Conservation (phyloP, 305 asterid species). For the Fraxinus dipetala region DNA sequence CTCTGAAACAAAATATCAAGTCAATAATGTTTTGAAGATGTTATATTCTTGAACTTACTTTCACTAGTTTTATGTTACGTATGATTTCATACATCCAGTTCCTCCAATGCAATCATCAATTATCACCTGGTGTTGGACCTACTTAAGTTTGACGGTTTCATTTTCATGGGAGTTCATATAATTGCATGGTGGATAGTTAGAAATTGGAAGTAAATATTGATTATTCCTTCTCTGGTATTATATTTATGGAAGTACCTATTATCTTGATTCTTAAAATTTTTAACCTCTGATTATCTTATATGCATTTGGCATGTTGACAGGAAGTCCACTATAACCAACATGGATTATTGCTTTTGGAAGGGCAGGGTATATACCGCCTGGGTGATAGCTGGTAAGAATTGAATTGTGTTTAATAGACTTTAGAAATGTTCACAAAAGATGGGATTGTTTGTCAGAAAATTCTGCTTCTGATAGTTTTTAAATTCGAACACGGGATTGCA, state of each 20-base stretch:
- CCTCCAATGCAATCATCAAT: not conserved
- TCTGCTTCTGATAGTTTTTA: not conserved
- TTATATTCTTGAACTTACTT: not conserved
- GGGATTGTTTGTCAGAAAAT: not conserved
- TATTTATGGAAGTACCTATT: not conserved
- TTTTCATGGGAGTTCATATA: not conserved
- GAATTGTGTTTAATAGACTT: not conserved
- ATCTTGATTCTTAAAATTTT: not conserved
- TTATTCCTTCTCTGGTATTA: not conserved
- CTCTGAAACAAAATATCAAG: not conserved
- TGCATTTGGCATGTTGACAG: conserved; percentile 39
- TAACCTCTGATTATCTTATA: not conserved
- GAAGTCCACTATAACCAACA: conserved; percentile 98
- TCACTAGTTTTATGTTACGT: not conserved
- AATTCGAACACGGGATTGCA: not conserved
- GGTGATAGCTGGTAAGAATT: conserved; percentile 81
- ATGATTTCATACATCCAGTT: not conserved
- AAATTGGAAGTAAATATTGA: not conserved
- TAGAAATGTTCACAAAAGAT: not conserved
- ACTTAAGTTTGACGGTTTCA: not conserved
- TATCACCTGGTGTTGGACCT: not conserved
- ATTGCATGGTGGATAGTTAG: not conserved
- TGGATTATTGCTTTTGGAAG: conserved; percentile 87
- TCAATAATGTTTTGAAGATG: not conserved
- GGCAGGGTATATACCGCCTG: conserved; percentile 91